Evolutionary conservation across 345 rosid genomes (phyloP), one percentile per base, ranked within the genome.

Genomic region (Jatropha curcas): DNA sequence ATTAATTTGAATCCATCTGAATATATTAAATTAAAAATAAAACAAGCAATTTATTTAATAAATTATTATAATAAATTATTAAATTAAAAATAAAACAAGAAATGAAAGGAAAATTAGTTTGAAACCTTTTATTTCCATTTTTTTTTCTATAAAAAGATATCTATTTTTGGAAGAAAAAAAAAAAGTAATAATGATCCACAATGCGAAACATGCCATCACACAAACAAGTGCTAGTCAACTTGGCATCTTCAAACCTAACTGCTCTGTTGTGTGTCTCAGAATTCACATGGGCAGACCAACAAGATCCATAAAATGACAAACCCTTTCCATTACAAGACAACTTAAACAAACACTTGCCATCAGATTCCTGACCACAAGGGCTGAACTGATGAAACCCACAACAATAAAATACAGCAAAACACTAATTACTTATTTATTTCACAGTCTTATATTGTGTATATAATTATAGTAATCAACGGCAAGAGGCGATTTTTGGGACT

Each of bases 271-370:
- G n/a, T n/a, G n/a, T n/a, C n/a, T n/a, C n/a, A 3, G 28, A 20
- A n/a, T 24, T 60, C 77, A 76, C 77, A 71, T 72, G 82, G 65
- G 59, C 0, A 25, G 27, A 55, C 57, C 62, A 56, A n/a, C 67
- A 63, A 24, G 24, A 60, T 31, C 45, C 66, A 48, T 39, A 69
- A 73, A 48, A 71, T 19, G 74, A 75, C 79, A 60, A 52, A 16
- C 31, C 70, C 28, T 22, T 58, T 13, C 43, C 81, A 71, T 55
- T 65, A 80, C 67, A 80, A n/a, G 73, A 48, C 82, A 77, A 60
- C 43, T 51, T 62, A 14, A 69, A 63, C 50, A 61, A 1, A 24
- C n/a, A 48, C 43, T 6, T 45, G 4, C 33, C n/a, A 60, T 71
- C 71, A 74, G 41, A 73, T 77, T 64, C 64, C 66, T 48, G 34